Evolutionary conservation across 2,329 filamentous ascomycete species (phyloP).

Genomic region (Colletotrichum coccodes): DNA sequence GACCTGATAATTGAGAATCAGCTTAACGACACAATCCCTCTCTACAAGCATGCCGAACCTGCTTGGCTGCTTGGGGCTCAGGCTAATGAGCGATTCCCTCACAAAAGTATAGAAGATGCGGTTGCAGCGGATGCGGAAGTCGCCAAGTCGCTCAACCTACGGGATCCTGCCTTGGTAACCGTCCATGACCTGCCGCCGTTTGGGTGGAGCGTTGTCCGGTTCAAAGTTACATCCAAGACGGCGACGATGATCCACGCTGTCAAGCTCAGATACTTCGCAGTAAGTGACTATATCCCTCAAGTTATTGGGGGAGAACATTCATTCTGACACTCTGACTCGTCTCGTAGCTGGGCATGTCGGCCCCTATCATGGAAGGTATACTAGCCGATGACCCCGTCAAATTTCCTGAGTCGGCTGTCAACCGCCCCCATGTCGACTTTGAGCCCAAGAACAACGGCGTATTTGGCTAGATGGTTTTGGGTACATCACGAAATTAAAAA

Average conservation of each 20-base stretch:
- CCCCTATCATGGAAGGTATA: conserved; percentile 26
- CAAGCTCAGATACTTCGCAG: conserved; percentile 28
- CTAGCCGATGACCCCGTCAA: not conserved
- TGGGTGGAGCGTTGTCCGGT: conserved; percentile 23
- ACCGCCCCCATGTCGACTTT: conserved; percentile 12
- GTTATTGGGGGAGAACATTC: too few species aligned
- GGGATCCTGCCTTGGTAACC: not conserved
- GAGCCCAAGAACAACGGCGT: conserved; percentile 23
- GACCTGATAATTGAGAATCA: conserved; percentile 27
- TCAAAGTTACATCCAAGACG: conserved; percentile 11
- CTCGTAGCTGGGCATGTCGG: conserved; percentile 29
- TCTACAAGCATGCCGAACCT: conserved; percentile 38
- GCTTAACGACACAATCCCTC: conserved; percentile 22
- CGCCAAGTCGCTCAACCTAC: not conserved
- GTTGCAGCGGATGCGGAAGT: not conserved
- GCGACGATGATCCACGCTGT: conserved; percentile 31
- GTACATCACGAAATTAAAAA: too few species aligned
- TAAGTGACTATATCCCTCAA: not conserved
- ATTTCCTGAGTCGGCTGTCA: conserved; percentile 7
- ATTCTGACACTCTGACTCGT: not conserved
- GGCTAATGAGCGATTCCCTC: conserved; percentile 6
- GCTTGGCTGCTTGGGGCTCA: conserved; percentile 35
- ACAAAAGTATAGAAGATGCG: conserved; percentile 16
- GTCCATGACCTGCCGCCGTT: conserved; percentile 26
- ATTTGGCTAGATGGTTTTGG: conserved; percentile 5